These are phyloP conservation scores for Aphanomyces cochlioides DNA, from an alignment of 352 stramenopile species.

Conservation along the genomic window DNA sequence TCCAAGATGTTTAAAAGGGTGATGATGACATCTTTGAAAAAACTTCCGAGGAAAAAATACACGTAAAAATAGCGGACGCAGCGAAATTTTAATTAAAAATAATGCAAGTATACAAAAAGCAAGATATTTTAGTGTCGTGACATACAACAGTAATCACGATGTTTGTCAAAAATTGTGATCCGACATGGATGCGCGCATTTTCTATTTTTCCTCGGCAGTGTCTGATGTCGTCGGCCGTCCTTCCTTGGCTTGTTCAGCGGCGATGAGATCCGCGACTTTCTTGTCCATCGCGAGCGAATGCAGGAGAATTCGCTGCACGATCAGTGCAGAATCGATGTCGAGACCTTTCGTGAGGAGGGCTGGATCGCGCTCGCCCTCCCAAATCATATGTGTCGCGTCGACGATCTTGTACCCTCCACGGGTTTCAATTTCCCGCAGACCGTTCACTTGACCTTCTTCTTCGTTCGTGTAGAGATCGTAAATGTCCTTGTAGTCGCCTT, in stretches of 20 bases:
- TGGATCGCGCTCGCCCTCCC: slow-evolving; percentile 63
- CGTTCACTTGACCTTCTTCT: slow-evolving; percentile 35
- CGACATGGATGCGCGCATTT: not conserved
- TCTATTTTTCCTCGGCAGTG: not conserved
- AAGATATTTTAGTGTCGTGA: not conserved
- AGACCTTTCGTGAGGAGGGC: slow-evolving; percentile 44
- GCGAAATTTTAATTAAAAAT: not conserved
- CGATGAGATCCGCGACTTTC: slow-evolving; percentile 44
- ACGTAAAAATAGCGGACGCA: not conserved
- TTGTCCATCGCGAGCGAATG: slow-evolving; percentile 61
- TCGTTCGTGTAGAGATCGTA: slow-evolving; percentile 40
- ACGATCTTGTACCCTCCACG: slow-evolving; percentile 52
- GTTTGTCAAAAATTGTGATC: too few species aligned
- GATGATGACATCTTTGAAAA: not conserved
- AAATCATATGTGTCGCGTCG: slow-evolving; percentile 50
- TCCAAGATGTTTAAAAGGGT: not conserved
- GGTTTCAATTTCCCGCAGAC: slow-evolving; percentile 59
- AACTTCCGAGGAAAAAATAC: not conserved
- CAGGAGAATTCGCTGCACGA: slow-evolving; percentile 71
- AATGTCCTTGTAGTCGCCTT: slow-evolving; percentile 51
- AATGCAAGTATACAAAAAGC: not conserved
- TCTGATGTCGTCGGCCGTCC: slow-evolving; percentile 29
- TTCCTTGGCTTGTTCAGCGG: slow-evolving; percentile 13
- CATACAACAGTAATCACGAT: too few species aligned
- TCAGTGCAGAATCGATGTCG: slow-evolving; percentile 57